Conservation (phyloP, 2,329 filamentous ascomycete species). For the Pleomassaria siparia region DNA sequence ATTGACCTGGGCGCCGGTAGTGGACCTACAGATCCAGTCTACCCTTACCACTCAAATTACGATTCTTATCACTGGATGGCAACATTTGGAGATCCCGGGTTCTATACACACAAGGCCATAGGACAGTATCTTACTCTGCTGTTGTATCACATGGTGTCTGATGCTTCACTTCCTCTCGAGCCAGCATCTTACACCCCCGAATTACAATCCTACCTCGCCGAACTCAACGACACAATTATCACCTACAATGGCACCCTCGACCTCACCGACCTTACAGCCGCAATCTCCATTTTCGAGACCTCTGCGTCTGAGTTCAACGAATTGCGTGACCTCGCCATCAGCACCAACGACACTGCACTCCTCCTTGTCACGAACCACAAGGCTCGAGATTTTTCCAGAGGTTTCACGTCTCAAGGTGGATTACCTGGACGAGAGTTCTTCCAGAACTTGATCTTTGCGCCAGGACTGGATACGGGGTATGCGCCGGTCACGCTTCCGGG, state of each 20-base stretch:
- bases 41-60: constrained; percentile 53
- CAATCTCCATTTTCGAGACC: constrained; percentile 41
- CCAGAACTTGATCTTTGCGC: constrained; percentile 51
- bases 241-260: constrained; percentile 35
- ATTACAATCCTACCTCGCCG: constrained; percentile 39
- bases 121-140: constrained; percentile 50
- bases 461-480: constrained; percentile 46
- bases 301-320: constrained; percentile 29
- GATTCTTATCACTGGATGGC: constrained; percentile 56
- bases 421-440: constrained; percentile 49
- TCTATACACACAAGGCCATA: constrained; percentile 52
- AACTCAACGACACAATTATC: constrained; percentile 34
- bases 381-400: constrained; percentile 49
- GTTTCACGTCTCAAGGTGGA: constrained; percentile 50
- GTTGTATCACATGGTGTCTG: constrained; percentile 45
- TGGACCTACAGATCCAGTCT: constrained; percentile 45
- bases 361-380: constrained; percentile 47
- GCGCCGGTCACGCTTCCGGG: constrained; percentile 41
- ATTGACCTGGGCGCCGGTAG: constrained; percentile 47
- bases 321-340: constrained; percentile 32
- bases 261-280: constrained; percentile 31
- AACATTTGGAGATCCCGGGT: constrained; percentile 54
- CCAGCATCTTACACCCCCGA: constrained; percentile 43
- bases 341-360: constrained; percentile 29
- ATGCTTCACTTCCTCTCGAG: constrained; percentile 44